Conservation (phyloP, 371 early-diverging fungal species). For the Mucor indicus region DNA sequence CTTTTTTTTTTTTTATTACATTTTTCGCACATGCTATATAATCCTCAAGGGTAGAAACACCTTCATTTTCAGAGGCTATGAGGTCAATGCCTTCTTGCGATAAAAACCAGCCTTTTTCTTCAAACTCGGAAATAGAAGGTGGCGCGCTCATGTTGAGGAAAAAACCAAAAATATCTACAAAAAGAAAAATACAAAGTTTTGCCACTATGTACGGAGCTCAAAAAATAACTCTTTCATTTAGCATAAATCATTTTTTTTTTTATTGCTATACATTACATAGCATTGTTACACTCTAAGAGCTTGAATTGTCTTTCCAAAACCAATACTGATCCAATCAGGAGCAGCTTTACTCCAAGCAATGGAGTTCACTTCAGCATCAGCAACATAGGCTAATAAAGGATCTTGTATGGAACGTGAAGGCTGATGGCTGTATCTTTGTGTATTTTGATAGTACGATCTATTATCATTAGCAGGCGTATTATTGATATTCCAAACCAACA, state of each 20-base stretch:
- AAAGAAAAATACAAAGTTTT: too few relatives aligned
- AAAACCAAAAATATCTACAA: too few relatives aligned
- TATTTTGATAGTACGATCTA: conserved; percentile 20
- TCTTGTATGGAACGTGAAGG: conserved; percentile 49
- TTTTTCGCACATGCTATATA: conserved; percentile 29
- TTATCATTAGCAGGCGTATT: conserved; percentile 19
- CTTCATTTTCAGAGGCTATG: conserved; percentile 4
- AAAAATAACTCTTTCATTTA: too few relatives aligned
- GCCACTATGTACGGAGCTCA: too few relatives aligned
- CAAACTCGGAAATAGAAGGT: conserved; percentile 13
- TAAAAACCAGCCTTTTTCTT: conserved; percentile 23
- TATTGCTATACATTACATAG: too few relatives aligned
- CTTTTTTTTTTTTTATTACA: too few relatives aligned
- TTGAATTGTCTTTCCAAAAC: conserved; percentile 64
- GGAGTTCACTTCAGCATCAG: conserved; percentile 69
- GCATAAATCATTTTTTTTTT: too few relatives aligned
- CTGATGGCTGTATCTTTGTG: conserved; percentile 23
- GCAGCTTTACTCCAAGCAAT: conserved; percentile 67
- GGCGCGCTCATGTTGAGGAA: background rate
- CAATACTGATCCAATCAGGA: conserved; percentile 78
- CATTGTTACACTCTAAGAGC: conserved; percentile 47
- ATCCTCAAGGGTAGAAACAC: conserved; percentile 14
- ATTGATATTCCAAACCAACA: conserved; percentile 80
- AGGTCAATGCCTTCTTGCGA: conserved; percentile 22
- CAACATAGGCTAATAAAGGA: conserved; percentile 70